phyloP scores from a whole-genome alignment of 225 moss, liverwort and hornwort species.

The Polytrichum commune region DNA sequence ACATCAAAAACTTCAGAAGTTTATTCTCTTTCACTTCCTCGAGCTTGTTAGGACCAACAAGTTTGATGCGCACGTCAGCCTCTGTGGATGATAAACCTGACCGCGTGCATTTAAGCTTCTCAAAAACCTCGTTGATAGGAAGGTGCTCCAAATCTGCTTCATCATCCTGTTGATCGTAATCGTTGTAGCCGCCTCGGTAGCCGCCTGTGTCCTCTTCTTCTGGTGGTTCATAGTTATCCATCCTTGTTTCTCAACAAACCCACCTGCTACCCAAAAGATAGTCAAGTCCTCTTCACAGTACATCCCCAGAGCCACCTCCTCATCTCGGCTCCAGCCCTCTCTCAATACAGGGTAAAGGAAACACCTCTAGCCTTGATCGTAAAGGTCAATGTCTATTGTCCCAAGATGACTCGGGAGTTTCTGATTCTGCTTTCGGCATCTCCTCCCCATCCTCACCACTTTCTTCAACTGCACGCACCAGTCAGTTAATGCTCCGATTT shows the following conservation, averaged over 20 bases:
- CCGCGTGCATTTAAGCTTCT: conserved; percentile 19
- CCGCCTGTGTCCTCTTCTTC: conserved; percentile 22
- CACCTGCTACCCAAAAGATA: background rate
- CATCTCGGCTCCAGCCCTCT: no score
- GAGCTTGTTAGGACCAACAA: conserved; percentile 41
- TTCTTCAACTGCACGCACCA: no score
- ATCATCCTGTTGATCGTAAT: conserved; percentile 13
- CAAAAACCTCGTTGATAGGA: conserved; percentile 30
- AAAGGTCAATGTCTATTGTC: no score
- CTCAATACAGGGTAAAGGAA: no score
- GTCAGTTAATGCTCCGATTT: no score
- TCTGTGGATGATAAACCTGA: conserved; percentile 24
- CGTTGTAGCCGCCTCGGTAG: conserved; percentile 2
- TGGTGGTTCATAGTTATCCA: conserved; percentile 30
- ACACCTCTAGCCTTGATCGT: no score
- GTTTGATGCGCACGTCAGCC: conserved; percentile 30
- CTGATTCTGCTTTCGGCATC: no score
- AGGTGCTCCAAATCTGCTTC: conserved; percentile 26
- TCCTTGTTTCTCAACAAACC: background rate
- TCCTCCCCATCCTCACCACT: no score
- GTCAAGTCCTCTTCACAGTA: no score
- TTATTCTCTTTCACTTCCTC: conserved; percentile 37
- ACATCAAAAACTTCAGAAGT: conserved; percentile 31
- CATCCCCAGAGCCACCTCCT: no score
- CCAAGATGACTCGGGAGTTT: no score